These are phyloP conservation scores for Cercospora sesami DNA, from an alignment of 2,329 filamentous ascomycete genomes.

Conservation along the genomic window DNA sequence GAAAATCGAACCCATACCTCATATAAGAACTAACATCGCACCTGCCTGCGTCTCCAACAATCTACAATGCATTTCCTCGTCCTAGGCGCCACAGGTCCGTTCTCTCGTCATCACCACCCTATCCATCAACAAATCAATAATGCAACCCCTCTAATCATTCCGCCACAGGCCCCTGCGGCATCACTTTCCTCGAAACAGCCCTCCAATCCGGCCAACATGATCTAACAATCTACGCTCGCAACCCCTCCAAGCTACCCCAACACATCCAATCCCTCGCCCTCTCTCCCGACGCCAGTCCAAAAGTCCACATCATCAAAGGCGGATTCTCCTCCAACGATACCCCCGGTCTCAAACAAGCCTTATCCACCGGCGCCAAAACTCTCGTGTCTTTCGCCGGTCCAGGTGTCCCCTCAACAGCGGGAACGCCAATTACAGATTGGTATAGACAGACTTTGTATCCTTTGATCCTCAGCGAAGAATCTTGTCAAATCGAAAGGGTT, in stretches of 20 bases:
- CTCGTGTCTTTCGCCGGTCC: conserved; percentile 29
- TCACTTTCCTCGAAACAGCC: conserved; percentile 26
- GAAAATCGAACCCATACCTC: not conserved
- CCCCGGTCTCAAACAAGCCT: conserved; percentile 18
- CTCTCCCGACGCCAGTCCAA: not conserved
- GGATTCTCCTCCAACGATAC: conserved; percentile 21
- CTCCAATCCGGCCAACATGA: conserved; percentile 20
- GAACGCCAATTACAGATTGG: conserved; percentile 24
- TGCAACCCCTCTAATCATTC: not conserved
- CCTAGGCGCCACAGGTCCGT: conserved; percentile 26
- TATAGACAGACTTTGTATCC: conserved; percentile 23
- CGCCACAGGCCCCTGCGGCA: conserved; percentile 23
- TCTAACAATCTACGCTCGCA: conserved; percentile 29
- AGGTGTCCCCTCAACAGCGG: conserved; percentile 17
- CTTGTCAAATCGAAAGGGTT: conserved; percentile 16
- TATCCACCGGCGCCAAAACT: conserved; percentile 22
- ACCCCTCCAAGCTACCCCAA: conserved; percentile 24
- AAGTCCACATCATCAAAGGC: conserved; percentile 25
- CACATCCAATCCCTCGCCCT: conserved; percentile 12
- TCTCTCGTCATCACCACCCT: not conserved
- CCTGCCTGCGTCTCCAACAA: not conserved
- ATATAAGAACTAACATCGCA: not conserved
- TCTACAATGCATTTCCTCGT: conserved; percentile 28
- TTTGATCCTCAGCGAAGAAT: conserved; percentile 9
- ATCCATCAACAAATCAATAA: not conserved